Evolutionary conservation across 306 rosid genomes (phyloP).

Genomic region (Casuarina equisetifolia): DNA sequence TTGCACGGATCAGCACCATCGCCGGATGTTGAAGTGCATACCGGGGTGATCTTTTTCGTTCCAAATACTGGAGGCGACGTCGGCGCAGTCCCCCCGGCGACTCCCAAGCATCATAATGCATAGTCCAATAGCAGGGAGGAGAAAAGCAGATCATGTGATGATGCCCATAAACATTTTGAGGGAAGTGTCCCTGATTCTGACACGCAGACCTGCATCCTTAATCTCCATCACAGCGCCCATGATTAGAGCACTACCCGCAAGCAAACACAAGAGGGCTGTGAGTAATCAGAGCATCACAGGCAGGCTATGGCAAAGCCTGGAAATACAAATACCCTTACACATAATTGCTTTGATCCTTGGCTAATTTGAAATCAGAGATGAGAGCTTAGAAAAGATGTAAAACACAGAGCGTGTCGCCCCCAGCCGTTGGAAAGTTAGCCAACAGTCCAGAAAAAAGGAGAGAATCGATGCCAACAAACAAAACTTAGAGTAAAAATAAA

Average conservation of each 20-base stretch:
- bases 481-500: too few relatives aligned
- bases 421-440: too few relatives aligned
- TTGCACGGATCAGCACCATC: background rate
- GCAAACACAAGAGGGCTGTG: background rate
- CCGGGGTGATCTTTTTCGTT: background rate
- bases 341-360: too few relatives aligned
- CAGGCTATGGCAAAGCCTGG: too few relatives aligned
- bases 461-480: too few relatives aligned
- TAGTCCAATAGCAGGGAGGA: background rate
- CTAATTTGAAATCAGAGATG: too few relatives aligned
- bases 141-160: background rate
- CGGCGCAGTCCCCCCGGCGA: background rate
- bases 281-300: background rate
- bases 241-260: background rate
- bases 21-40: background rate
- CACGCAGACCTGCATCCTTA: background rate
- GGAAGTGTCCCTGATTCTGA: background rate
- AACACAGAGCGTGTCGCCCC: too few relatives aligned
- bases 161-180: background rate
- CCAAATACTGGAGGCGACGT: background rate
- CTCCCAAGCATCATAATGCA: background rate
- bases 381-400: too few relatives aligned
- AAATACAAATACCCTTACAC: background rate
- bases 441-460: too few relatives aligned
- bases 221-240: background rate